Evolutionary conservation across 805 yeast species (phyloP), one percentile per base, ranked within the genome.

Genomic region (Pichia sporocuriosa): DNA sequence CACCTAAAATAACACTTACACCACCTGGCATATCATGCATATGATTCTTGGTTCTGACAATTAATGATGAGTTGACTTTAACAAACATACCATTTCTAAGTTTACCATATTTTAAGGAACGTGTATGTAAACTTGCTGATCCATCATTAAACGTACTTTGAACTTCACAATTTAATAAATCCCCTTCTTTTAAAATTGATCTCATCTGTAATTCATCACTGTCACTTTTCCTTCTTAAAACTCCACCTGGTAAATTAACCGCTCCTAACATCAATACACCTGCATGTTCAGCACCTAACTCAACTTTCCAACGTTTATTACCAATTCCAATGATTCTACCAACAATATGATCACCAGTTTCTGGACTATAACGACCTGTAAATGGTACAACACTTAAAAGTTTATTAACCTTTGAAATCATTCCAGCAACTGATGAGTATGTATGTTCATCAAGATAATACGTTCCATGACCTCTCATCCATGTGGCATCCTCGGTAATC

Each of bases 401-500:
- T 54, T 89, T 78, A 61, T 93, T 93, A 40, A 89, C 96, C 48
- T 90, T 72, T 1, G 84, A 75, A 4, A 93, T 81, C 10, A 80
- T 79, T 4, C 99, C 99, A 0, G 96, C 96, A 6, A 90, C 96
- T 0, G 97, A 82, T 3, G 96, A 82, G 59, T 76, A 87, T 0
- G 96, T 87, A 52, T 73, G 68, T 50, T 81, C 82, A 26, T 77
- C 79, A 30, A 83, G 65, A 50, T 81, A 77, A 59, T 87, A 93
- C 0, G 97, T 93, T 6, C 98, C 98, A 57, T 90, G 98, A 24
- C 98, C 98, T 57, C 95, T 77, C 98, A 93, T 93, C 97, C 97
- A 93, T 2, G 81, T 73, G 6, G 96, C 85, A 56, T 93, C 97
- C 52, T 85, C 93, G 0, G 97, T 93, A n/a, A 93, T 84, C 38